Percentiles rank a stretch among this genome's conserved stretches.
phyloP scores from a whole-genome alignment of 805 yeast genomes.

The Metschnikowia lochheadii region DNA sequence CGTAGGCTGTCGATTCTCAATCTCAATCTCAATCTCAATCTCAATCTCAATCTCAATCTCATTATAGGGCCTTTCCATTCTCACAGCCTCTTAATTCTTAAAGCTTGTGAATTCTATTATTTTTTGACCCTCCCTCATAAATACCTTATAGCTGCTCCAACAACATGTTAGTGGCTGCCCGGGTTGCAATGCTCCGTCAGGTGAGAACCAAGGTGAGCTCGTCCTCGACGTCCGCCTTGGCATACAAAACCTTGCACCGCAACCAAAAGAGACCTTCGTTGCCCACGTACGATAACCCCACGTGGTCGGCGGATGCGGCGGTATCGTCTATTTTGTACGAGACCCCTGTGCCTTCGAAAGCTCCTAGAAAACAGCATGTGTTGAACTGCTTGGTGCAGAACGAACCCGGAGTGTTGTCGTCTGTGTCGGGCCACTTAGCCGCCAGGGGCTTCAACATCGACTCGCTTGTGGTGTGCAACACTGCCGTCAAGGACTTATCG shows the following conservation, averaged over 20 bases:
- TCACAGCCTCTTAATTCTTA: background rate
- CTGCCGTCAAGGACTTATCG: slow-evolving; percentile 91
- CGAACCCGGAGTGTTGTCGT: slow-evolving; percentile 95
- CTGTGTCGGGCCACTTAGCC: slow-evolving; percentile 92
- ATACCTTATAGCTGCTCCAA: too few species aligned
- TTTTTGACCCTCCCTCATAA: too few species aligned
- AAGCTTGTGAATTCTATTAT: too few species aligned
- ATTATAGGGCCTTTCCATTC: background rate
- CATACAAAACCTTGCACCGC: slow-evolving; percentile 88
- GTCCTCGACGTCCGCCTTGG: slow-evolving; percentile 88
- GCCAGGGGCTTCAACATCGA: slow-evolving; percentile 98
- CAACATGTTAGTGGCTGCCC: background rate
- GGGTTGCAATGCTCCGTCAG: slow-evolving; percentile 13
- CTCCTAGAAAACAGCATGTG: slow-evolving; percentile 78
- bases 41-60: too few species aligned
- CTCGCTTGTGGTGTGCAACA: slow-evolving; percentile 92
- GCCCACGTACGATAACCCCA: slow-evolving; percentile 90
- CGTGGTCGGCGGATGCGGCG: slow-evolving; percentile 95
- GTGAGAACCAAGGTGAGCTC: slow-evolving; percentile 24
- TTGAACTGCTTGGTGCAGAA: slow-evolving; percentile 96
- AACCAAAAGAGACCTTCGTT: slow-evolving; percentile 83
- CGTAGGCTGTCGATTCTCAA: too few species aligned
- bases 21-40: too few species aligned
- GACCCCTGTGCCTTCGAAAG: slow-evolving; percentile 63
- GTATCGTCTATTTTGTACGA: slow-evolving; percentile 94